Evolutionary conservation across 1,284 basidiomycete species (phyloP), one percentile per base, ranked within the genome.

Genomic region (Jaminaea rosea): DNA sequence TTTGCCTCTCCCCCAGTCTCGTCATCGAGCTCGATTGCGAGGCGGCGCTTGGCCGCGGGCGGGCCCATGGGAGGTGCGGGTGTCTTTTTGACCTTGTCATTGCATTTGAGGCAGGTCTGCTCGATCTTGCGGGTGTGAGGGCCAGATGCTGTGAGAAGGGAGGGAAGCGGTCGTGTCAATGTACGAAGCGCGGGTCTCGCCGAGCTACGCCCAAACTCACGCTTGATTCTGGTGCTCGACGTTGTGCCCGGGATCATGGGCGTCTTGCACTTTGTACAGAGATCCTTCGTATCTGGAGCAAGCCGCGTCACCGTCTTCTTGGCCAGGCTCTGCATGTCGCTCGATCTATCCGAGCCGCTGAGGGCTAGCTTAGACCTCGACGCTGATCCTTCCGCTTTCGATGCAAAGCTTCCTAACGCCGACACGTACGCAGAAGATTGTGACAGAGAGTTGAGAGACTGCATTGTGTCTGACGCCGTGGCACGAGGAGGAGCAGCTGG

Each of bases 241-340:
- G 39, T 42, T 4, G 24, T 11, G 15, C 39, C 39, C 19, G 39
- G 39, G 6, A 42, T n/a, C 39, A 42, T 6, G 39, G 23, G 11
- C 4, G 19, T 23, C 13, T 42, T 42, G 39, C 39, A 42, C 17
- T 23, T 15, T 2, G 39, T 21, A 23, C 39, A 42, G 19, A 42
- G 19, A 4, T 17, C 19, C 19, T 42, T 42, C 3, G 24, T 3
- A 21, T 23, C 19, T 13, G 15, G 11, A 23, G 19, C 39, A 6
- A 42, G 15, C 19, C 39, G 39, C 13, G 39, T 42, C 39, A 42
- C 39, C 39, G 39, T 42, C 39, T 42, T 42, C 39, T 42, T 42
- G 19, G 39, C 39, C 39, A 42, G 13, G 19, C 39, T 23, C 23
- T 42, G 39, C 13, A 42, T n/a, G 19, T 42, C 39, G 24, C 4